Evolutionary conservation across 2,329 filamentous ascomycete genomes (phyloP), one percentile per base, ranked within the genome.

Genomic region (Diaporthe ampelina): DNA sequence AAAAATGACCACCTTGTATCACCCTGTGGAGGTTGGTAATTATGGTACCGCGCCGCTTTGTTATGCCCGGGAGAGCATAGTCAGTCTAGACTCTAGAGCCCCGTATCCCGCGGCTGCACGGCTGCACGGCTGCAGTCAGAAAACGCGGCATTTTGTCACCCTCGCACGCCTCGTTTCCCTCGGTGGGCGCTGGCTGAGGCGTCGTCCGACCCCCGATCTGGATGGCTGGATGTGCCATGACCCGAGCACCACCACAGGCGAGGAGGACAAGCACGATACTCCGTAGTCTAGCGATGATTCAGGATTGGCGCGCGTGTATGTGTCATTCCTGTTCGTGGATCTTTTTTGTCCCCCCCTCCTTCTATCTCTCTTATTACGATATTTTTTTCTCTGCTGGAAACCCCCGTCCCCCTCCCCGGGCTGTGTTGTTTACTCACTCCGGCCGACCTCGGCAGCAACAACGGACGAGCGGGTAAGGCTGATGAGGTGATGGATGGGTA

Each of bases 381-480:
- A 13, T 57, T 57, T 24, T 65, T 17, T 67, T 8, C 17, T 45
- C 32, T 48, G n/a, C 24, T 61, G 32, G 5, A 1, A n/a, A 24
- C 35, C n/a, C n/a, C 35, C 21, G 2, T 1, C 37, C 43, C 26
- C 61, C 26, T 21, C 37, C 37, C 37, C 37, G n/a, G 43, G 32
- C 17, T 43, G 48, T 17, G 29, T 32, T 65, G 50, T 35, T 65
- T 67, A 29, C 61, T 67, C 43, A 13, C 54, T n/a, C 56, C 67
- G 48, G 72, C 74, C 74, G 74, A 74, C 74, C 72, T 75, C 74
- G 74, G 74, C 74, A 75, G 43, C n/a, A 59, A 56, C 74, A 59
- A 57, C 72, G 72, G 68, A 52, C 72, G 74, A 74, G 61, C 67
- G 68, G 72, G 72, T 72, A 74, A 72, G 72, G 72, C 68, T 74